Percentiles rank a stretch among this genome's conserved stretches.
Evolutionary conservation across 225 moss, liverwort and hornwort species (phyloP).

Genomic region (Pleurozium schreberi): DNA sequence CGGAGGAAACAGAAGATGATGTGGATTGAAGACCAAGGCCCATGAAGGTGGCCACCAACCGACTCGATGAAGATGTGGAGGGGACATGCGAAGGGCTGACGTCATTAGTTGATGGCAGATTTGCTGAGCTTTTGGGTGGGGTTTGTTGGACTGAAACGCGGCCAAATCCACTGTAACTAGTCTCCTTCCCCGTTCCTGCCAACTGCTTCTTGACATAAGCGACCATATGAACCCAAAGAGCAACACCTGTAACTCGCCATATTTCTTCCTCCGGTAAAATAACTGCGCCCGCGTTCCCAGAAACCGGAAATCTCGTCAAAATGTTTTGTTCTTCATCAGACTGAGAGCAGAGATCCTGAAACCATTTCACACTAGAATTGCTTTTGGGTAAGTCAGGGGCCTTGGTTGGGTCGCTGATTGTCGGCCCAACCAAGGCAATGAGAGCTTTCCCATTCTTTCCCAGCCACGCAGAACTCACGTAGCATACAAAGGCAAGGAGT

Average conservation of each 20-base stretch:
- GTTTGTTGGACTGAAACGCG: slow-evolving; percentile 59
- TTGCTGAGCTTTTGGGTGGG: slow-evolving; percentile 26
- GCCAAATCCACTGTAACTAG: slow-evolving; percentile 70
- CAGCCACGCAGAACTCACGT: slow-evolving; percentile 91
- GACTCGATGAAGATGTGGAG: slow-evolving; percentile 35
- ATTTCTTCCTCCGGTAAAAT: slow-evolving; percentile 58
- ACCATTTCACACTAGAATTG: slow-evolving; percentile 57
- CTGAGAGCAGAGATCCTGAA: slow-evolving; percentile 29
- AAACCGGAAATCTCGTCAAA: background rate
- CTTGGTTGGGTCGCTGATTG: slow-evolving; percentile 53
- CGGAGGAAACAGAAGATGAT: slow-evolving; percentile 45
- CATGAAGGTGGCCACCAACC: slow-evolving; percentile 58
- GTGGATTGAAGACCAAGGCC: slow-evolving; percentile 60
- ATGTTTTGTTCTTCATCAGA: background rate
- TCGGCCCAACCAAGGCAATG: slow-evolving; percentile 65
- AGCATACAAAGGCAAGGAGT: slow-evolving; percentile 65
- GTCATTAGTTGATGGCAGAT: slow-evolving; percentile 12
- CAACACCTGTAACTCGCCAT: slow-evolving; percentile 79
- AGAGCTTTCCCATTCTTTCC: slow-evolving; percentile 68
- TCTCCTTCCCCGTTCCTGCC: slow-evolving; percentile 69
- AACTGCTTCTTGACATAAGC: slow-evolving; percentile 78
- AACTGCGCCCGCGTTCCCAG: slow-evolving; percentile 14
- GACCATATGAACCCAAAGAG: slow-evolving; percentile 83
- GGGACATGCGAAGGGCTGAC: slow-evolving; percentile 20
- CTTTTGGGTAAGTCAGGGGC: slow-evolving; percentile 50